Evolutionary conservation across 2,329 filamentous ascomycete genomes (phyloP).

Genomic region (Myriosclerotinia curreyana): DNA sequence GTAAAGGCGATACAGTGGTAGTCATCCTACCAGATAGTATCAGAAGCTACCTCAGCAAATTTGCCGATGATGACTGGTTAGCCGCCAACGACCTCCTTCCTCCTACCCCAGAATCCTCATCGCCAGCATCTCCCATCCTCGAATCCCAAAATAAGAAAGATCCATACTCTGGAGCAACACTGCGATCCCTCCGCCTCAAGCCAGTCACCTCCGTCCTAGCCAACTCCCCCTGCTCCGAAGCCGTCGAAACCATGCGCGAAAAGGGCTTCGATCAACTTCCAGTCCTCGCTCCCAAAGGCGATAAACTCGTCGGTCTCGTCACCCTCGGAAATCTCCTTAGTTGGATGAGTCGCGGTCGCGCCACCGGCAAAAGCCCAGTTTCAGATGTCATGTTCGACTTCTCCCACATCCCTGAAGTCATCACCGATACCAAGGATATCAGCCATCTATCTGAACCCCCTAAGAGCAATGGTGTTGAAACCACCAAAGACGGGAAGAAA

Average conservation of each 20-base stretch:
- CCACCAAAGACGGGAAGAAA: constrained; percentile 38
- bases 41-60: constrained; percentile 95
- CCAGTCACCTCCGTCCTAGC: constrained; percentile 83
- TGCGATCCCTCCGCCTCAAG: constrained; percentile 82
- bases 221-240: constrained; percentile 71
- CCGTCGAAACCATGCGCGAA: constrained; percentile 97
- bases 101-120: constrained; percentile 49
- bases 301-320: constrained; percentile 82
- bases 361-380: constrained; percentile 69
- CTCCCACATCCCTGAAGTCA: constrained; percentile 77
- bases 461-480: constrained; percentile 35
- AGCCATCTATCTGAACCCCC: constrained; percentile 40
- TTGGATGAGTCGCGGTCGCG: constrained; percentile 81
- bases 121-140: constrained; percentile 41
- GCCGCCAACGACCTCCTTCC: constrained; percentile 91
- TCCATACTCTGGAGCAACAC: constrained; percentile 73
- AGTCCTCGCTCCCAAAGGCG: constrained; percentile 68
- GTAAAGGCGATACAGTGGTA: constrained; percentile 82
- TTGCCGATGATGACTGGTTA: constrained; percentile 98
- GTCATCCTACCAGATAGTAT: constrained; percentile 95
- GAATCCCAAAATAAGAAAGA: constrained; percentile 49
- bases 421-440: constrained; percentile 78
- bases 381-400: constrained; percentile 97
- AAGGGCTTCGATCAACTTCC: constrained; percentile 98
- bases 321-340: constrained; percentile 93